Base-by-base conservation (phyloP, 2,329 filamentous ascomycete species). In the Paracorniculantispora psalliotae region DNA sequence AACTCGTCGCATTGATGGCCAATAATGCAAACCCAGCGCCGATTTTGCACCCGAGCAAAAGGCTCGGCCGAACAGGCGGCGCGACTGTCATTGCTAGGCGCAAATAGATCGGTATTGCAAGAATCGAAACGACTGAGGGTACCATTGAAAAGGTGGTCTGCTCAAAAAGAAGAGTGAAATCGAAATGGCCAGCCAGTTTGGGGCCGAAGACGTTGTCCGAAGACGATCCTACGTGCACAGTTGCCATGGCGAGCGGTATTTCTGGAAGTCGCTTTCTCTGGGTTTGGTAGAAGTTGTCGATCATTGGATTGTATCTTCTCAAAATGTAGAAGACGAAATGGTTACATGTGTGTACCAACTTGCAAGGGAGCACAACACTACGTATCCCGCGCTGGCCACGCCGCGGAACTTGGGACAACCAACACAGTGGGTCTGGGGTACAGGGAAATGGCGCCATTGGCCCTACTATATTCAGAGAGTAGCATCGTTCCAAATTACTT, bases 21-120 rank as follows among this genome's bases (percentile, higher is more conserved):
- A 8, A 2, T n/a, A 33, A 1, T 2, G 2, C 2, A 1, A 7
- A 0, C 1, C 19, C 4, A 1, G 13, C 59, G 56, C n/a, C 67
- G 50, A 67, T 25, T 51, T 68, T 69, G 0, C 56, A 10, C 64
- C 67, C 66, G 0, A 68, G 19, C 13, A 67, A 13, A 9, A 2
- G 25, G 4, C 63, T 61, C 0, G 19, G 2, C 4, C 28, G 41
- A 0, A 64, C 59, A 0, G 12, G 23, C 17, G 3, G 3, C 13
- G 44, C n/a, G n/a, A n/a, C n/a, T 26, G 25, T 15, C 8, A 2
- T n/a, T 5, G 35, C 25, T 12, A 43, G 23, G 12, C 17, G 10
- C 2, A 53, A 13, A 21, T 53, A 43, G 35, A 39, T 43, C 13
- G 50, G 50, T 2, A 21, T 13, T 4, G 37, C 15, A 1, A 53